phyloP scores from a whole-genome alignment of 1,139 yeast species.

The Debaryomycetaceae sp. region DNA sequence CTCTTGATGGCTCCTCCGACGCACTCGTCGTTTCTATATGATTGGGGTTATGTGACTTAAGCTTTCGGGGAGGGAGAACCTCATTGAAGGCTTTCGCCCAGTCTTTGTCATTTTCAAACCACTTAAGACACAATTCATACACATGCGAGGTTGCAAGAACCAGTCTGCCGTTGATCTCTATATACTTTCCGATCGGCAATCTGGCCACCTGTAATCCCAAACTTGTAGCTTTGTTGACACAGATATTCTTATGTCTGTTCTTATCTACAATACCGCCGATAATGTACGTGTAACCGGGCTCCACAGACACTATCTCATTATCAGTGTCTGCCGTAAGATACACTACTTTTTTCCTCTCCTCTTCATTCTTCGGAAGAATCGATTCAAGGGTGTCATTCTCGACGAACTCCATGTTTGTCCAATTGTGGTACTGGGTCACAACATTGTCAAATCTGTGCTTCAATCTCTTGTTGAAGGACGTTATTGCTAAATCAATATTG shows the following conservation, averaged over 20 bases:
- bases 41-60: slow-evolving; percentile 15
- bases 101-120: slow-evolving; percentile 65
- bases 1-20: too few relatives aligned
- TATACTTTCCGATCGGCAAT: slow-evolving; percentile 84
- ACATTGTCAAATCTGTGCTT: slow-evolving; percentile 65
- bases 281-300: slow-evolving; percentile 70
- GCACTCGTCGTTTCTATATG: too few relatives aligned
- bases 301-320: slow-evolving; percentile 56
- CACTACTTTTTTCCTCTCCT: slow-evolving; percentile 42
- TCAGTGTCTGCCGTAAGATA: slow-evolving; percentile 89
- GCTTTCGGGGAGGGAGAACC: slow-evolving; percentile 79
- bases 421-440: slow-evolving; percentile 54
- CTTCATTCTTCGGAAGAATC: slow-evolving; percentile 28
- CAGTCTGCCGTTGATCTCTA: slow-evolving; percentile 77
- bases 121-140: slow-evolving; percentile 76
- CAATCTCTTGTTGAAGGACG: slow-evolving; percentile 66
- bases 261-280: slow-evolving; percentile 97
- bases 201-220: slow-evolving; percentile 72
- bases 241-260: slow-evolving; percentile 80
- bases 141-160: slow-evolving; percentile 95
- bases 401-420: slow-evolving; percentile 61
- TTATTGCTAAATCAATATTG: slow-evolving; percentile 57
- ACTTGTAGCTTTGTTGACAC: slow-evolving; percentile 75
- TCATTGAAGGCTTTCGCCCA: slow-evolving; percentile 87
- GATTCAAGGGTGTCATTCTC: slow-evolving; percentile 44